Base-by-base conservation (phyloP, 305 asterid genomes). In the Salvia sclarea region DNA sequence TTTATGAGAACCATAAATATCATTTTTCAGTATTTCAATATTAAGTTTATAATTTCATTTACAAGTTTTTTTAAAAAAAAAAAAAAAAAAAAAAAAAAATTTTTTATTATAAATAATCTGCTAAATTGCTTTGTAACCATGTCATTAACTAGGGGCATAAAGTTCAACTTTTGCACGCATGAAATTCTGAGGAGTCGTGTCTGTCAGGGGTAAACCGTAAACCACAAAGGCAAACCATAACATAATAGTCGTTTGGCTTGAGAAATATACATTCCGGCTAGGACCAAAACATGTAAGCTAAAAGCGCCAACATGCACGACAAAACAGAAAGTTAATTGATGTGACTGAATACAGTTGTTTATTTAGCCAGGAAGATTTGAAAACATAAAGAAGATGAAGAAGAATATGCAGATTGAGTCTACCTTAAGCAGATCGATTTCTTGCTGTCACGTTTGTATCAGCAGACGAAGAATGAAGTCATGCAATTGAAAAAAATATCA, bases 341-440 rank as follows among this genome's bases (percentile, higher is more conserved):
- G 59, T 40, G 45, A 56, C 57, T 31, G n/a, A 10, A 8, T 22
- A 43, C 12, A 70, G 54, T 52, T 40, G n/a, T n/a, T n/a, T n/a
- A n/a, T 35, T n/a, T 63, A 53, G n/a, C 12, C 22, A 48, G 63
- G 14, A 73, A 58, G 11, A 2, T 11, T 35, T 10, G 11, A 59
- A 35, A 10, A 28, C 5, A 28, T 1, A 28, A 28, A 28, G 33
- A 28, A 28, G 33, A 28, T 28, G 33, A 8, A 33, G 48, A 35
- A 17, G 0, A 18, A 5, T 21, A 61, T n/a, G 31, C 59, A 33
- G 43, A 54, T 17, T 55, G 59, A 49, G 28, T 68, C 76, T 81
- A 91, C 98, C 98, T 87, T 91, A 24, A 91, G 89, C 83, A 91
- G 77, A 81, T 91, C 98, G 33, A 91, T 91, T 86, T 91, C 98